Percentiles rank a stretch among this genome's conserved stretches.
Conservation (phyloP, 306 rosid species). For the Vicia faba region DNA sequence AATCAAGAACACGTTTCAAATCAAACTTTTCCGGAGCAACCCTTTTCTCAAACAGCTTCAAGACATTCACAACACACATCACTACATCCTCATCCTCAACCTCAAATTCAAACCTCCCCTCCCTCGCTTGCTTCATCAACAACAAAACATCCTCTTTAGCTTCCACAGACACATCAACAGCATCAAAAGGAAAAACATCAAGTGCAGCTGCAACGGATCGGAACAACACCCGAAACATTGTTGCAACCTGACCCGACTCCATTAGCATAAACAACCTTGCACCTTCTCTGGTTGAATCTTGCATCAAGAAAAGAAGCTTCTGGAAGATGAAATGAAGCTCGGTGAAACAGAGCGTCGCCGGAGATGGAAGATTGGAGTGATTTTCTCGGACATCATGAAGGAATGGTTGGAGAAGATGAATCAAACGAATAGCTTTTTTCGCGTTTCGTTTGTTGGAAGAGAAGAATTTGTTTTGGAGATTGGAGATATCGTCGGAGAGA, state of each 20-base stretch:
- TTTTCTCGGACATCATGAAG: conserved; percentile 53
- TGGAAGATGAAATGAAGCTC: conserved; percentile 76
- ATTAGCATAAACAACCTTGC: conserved; percentile 59
- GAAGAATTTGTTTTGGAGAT: conserved; percentile 42
- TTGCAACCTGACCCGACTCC: conserved; percentile 60
- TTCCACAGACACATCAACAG: conserved; percentile 45
- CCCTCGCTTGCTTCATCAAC: conserved; percentile 55
- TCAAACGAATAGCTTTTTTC: conserved; percentile 43
- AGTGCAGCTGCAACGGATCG: conserved; percentile 61
- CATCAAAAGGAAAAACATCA: conserved; percentile 54
- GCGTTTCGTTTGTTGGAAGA: conserved; percentile 60
- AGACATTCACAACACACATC: conserved; percentile 38
- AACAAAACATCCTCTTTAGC: conserved; percentile 56
- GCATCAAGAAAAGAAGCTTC: conserved; percentile 57
- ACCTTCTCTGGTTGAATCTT: conserved; percentile 63
- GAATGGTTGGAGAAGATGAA: conserved; percentile 54
- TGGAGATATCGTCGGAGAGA: conserved; percentile 45
- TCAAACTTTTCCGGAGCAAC: conserved; percentile 47
- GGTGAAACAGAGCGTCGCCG: conserved; percentile 47
- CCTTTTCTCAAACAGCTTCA: conserved; percentile 50
- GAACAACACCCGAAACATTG: conserved; percentile 48
- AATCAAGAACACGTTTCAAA: conserved; percentile 56
- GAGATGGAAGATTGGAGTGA: conserved; percentile 35
- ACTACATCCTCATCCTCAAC: conserved; percentile 48
- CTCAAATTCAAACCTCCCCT: conserved; percentile 50